Evolutionary conservation across 2,329 filamentous ascomycete species (phyloP), one percentile per base, ranked within the genome.

Genomic region (Pseudophaeomoniella oleicola): DNA sequence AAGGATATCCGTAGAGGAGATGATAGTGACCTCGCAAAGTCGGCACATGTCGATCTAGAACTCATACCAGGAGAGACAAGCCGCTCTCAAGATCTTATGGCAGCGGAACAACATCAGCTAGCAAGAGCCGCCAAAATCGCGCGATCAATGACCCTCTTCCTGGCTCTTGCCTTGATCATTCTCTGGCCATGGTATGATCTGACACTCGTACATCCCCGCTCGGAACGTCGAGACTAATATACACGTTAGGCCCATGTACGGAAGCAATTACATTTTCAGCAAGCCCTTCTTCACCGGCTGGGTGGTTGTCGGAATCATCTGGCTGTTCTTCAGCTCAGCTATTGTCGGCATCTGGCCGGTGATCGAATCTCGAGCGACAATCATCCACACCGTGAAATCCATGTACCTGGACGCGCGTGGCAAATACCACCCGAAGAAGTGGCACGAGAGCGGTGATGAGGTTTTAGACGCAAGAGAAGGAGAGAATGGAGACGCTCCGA

Each of bases 221-320:
- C n/a, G n/a, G n/a, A n/a, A n/a, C n/a, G n/a, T n/a, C n/a, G n/a
- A n/a, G n/a, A n/a, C n/a, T n/a, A n/a, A n/a, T n/a, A n/a, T n/a
- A n/a, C n/a, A 27, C 6, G n/a, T 9, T 27, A 88, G 94, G 71
- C 86, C 86, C 1, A 77, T 94, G 75, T 94, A 90, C 51, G 86
- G 84, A 9, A 69, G 69, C 0, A 72, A 72, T 1, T 94, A 94
- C 53, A 71, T 94, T 37, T 92, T 90, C 59, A 76, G 69, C 55
- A 81, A 83, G 64, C 67, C 67, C 16, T 90, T 90, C 64, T 90
- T 88, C 58, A 83, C 80, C 0, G 81, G 81, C 32, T 88, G 81
- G 81, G 73, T 86, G 9, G 67, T 74, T 1, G 72, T 84, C 5
- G 80, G 78, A 6, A 81, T 90, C 37, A 64, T 87, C 30, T 90